phyloP scores from a whole-genome alignment of 495 filamentous ascomycete genomes.

The Astrothelium macrocarpum region DNA sequence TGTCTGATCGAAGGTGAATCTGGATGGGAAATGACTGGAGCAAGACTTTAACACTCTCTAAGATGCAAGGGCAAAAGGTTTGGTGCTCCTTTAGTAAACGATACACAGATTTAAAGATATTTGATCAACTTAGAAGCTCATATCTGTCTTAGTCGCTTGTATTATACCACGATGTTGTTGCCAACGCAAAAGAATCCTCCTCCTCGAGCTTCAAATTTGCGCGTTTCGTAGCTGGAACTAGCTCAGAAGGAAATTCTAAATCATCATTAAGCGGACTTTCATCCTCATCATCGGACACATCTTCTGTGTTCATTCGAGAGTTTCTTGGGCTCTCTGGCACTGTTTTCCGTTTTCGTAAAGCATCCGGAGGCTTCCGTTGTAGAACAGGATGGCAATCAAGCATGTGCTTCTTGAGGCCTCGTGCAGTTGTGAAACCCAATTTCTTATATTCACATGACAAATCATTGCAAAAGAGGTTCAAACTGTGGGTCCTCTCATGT shows the following conservation, averaged over 20 bases:
- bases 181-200: not conserved
- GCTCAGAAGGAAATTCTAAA: not conserved
- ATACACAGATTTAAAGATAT: no score
- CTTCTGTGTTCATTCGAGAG: not conserved
- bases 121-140: no score
- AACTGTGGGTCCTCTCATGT: not conserved
- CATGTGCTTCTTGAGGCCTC: not conserved
- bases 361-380: not conserved
- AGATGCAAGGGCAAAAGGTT: no score
- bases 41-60: no score
- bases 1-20: no score
- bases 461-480: not conserved
- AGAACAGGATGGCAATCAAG: not conserved
- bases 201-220: not conserved
- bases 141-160: not conserved
- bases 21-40: no score
- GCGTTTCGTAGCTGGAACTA: not conserved
- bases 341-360: not conserved
- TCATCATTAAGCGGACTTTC: not conserved
- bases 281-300: not conserved
- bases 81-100: no score
- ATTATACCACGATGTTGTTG: not conserved
- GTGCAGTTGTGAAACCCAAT: not conserved
- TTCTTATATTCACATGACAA: not conserved
- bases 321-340: not conserved